These are phyloP conservation scores for Tuber aestivum DNA, from an alignment of 495 filamentous ascomycete genomes.

Conservation along the genomic window DNA sequence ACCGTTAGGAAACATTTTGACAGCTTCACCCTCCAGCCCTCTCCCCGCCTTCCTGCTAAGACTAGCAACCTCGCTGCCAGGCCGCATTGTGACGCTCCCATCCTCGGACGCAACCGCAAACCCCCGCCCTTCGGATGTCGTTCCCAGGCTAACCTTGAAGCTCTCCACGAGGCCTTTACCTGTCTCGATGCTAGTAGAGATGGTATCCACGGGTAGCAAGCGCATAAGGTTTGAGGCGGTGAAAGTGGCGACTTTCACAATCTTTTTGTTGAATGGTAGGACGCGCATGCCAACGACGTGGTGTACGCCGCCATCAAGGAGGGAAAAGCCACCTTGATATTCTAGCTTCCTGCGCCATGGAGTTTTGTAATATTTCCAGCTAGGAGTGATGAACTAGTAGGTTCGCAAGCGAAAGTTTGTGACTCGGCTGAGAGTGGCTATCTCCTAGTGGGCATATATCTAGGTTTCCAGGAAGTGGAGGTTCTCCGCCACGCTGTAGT, in stretches of 20 bases:
- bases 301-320: conserved; percentile 74
- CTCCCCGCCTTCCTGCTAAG: conserved; percentile 46
- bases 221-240: conserved; percentile 55
- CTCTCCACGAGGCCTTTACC: conserved; percentile 58
- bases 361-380: conserved; percentile 61
- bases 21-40: conserved; percentile 44
- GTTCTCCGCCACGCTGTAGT: conserved; percentile 69
- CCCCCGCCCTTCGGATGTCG: conserved; percentile 51
- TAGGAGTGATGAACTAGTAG: conserved; percentile 52
- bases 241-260: conserved; percentile 53
- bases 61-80: conserved; percentile 38
- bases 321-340: conserved; percentile 72
- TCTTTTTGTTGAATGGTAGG: conserved; percentile 53
- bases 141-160: conserved; percentile 60
- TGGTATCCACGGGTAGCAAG: conserved; percentile 69
- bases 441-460: conserved; percentile 53
- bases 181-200: conserved; percentile 59
- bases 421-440: conserved; percentile 58
- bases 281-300: conserved; percentile 58
- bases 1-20: conserved; percentile 53
- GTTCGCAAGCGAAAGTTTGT: conserved; percentile 58
- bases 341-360: conserved; percentile 66
- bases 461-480: conserved; percentile 61
- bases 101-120: conserved; percentile 53
- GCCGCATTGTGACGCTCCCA: conserved; percentile 49